phyloP scores from a whole-genome alignment of 345 rosid species.

The Rhizophora mangle region DNA sequence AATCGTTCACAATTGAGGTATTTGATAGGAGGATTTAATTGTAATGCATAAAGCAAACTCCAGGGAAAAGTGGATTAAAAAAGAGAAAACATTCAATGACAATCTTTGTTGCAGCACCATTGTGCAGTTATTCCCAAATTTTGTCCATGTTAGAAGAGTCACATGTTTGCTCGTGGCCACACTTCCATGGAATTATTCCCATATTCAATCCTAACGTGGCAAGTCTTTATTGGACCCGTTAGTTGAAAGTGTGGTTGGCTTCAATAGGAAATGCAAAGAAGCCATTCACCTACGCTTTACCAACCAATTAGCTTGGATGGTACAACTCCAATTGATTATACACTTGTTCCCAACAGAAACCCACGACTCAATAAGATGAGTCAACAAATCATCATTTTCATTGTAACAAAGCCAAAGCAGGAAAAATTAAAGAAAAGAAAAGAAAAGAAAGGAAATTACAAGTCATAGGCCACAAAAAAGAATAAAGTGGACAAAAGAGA shows the following conservation, averaged over 20 bases:
- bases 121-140: too few species aligned
- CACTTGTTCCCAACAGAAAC: not conserved
- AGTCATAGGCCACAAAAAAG: not conserved
- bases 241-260: constrained; percentile 4
- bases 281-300: constrained; percentile 30
- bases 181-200: not conserved
- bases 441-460: not conserved
- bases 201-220: constrained; percentile 14
- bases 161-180: not conserved
- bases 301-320: constrained; percentile 36
- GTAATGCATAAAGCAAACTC: too few species aligned
- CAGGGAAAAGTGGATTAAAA: too few species aligned
- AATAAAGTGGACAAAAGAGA: constrained; percentile 26
- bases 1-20: too few species aligned
- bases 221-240: not conserved
- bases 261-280: constrained; percentile 8
- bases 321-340: constrained; percentile 29
- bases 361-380: not conserved
- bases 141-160: not conserved
- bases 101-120: too few species aligned
- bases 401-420: not conserved
- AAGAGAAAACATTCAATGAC: too few species aligned
- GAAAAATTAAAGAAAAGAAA: constrained; percentile 4
- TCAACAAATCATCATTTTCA: constrained; percentile 17
- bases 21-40: too few species aligned